Conservation (phyloP, 1,284 basidiomycete genomes). For the Butyriboletus regius region DNA sequence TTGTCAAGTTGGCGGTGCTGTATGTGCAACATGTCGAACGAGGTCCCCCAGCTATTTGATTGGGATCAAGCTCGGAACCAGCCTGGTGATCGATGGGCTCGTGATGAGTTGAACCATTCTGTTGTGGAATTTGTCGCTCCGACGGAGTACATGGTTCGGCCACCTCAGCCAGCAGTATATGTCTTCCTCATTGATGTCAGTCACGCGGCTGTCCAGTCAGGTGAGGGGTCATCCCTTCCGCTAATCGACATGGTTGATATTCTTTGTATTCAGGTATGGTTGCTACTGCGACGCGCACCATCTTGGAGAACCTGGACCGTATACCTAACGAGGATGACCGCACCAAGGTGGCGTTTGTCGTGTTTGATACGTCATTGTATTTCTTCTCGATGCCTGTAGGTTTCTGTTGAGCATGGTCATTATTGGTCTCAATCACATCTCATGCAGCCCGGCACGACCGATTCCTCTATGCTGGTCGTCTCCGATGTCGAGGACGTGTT, state of each 20-base stretch:
- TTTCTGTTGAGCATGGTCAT: slow-evolving; percentile 10
- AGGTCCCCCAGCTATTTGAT: slow-evolving; percentile 97
- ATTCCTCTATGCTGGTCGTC: slow-evolving; percentile 92
- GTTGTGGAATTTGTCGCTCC: slow-evolving; percentile 97
- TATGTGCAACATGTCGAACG: slow-evolving; percentile 98
- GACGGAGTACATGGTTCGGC: slow-evolving; percentile 98
- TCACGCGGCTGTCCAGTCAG: slow-evolving; percentile 82
- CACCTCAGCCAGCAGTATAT: slow-evolving; percentile 95
- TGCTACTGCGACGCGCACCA: slow-evolving; percentile 90
- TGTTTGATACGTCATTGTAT: slow-evolving; percentile 87
- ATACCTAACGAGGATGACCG: slow-evolving; percentile 91
- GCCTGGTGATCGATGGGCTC: slow-evolving; percentile 90
- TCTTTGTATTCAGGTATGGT: slow-evolving; percentile 71
- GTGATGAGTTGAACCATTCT: slow-evolving; percentile 87
- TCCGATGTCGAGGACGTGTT: slow-evolving; percentile 96
- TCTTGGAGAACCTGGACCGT: slow-evolving; percentile 89
- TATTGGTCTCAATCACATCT: not conserved
- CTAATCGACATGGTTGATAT: not conserved
- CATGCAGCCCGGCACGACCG: slow-evolving; percentile 66
- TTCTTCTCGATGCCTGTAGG: slow-evolving; percentile 87
- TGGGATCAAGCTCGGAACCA: slow-evolving; percentile 93
- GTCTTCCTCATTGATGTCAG: slow-evolving; percentile 96
- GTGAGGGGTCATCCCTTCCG: slow-evolving; percentile 32
- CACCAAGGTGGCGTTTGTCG: slow-evolving; percentile 89
- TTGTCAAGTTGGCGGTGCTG: slow-evolving; percentile 85